A percentile compares a stretch with the other conserved stretches of the same genome.
phyloP scores from a whole-genome alignment of 1,139 yeast genomes.

The Suhomyces anneliseae region DNA sequence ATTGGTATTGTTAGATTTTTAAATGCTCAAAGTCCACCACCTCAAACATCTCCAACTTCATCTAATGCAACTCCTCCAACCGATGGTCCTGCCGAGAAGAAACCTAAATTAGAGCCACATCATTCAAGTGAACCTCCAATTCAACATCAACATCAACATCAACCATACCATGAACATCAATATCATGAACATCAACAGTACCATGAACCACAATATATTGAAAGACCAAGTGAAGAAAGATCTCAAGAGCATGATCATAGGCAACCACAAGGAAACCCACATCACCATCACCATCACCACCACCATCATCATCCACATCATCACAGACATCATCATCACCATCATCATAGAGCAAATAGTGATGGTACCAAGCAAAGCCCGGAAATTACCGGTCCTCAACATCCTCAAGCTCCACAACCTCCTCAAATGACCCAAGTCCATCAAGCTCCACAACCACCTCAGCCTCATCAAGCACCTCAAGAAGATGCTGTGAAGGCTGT shows the following conservation, averaged over 20 bases:
- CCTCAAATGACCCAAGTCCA: slow-evolving; percentile 1
- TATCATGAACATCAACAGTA: slow-evolving; percentile 1
- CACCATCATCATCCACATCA: slow-evolving; percentile 28
- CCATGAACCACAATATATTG: neutral
- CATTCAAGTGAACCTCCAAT: neutral
- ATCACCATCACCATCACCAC: slow-evolving; percentile 19
- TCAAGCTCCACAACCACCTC: neutral
- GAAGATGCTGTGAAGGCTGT: neutral
- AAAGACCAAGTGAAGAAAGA: neutral
- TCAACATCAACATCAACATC: neutral
- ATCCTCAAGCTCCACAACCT: too few relatives aligned
- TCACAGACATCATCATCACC: slow-evolving; percentile 18
- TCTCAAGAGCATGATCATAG: neutral
- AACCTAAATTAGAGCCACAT: slow-evolving; percentile 3
- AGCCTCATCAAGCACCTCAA: too few relatives aligned
- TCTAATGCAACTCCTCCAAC: neutral
- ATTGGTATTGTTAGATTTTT: slow-evolving; percentile 22
- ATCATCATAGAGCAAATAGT: slow-evolving; percentile 3
- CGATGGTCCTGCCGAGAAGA: slow-evolving; percentile 3
- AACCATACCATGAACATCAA: neutral
- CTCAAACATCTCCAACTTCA: slow-evolving; percentile 2
- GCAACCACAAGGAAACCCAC: neutral
- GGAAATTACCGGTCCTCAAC: neutral
- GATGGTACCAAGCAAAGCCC: neutral
- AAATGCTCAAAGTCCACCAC: slow-evolving; percentile 12